Percentiles rank a stretch among this genome's conserved stretches.
phyloP scores from a whole-genome alignment of 768 basidiomycete genomes.

The Termitomyces sp. region DNA sequence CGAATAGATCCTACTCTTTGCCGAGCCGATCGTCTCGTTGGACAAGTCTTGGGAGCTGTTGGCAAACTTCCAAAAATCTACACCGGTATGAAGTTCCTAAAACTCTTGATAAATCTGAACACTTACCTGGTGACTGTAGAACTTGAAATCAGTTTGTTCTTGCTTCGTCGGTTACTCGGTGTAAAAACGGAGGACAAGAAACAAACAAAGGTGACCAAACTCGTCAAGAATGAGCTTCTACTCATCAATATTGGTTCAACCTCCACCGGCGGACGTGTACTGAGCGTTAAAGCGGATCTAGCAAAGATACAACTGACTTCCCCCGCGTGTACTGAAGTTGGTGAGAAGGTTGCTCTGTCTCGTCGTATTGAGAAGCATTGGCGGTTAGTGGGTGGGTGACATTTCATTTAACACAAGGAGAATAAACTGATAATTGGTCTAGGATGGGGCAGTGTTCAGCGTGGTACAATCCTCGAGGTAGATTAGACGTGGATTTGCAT shows the following conservation, averaged over 20 bases:
- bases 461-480: constrained; percentile 78
- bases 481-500: constrained; percentile 36
- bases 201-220: constrained; percentile 91
- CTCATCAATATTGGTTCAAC: constrained; percentile 98
- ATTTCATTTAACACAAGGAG: background rate
- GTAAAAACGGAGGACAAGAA: constrained; percentile 99
- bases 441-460: constrained; percentile 79
- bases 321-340: constrained; percentile 94
- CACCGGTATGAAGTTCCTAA: constrained; percentile 48
- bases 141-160: constrained; percentile 89
- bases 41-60: constrained; percentile 92
- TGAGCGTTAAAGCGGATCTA: constrained; percentile 91
- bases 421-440: background rate
- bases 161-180: constrained; percentile 92
- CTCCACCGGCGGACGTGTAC: constrained; percentile 92
- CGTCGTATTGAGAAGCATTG: constrained; percentile 97
- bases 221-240: constrained; percentile 85
- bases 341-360: constrained; percentile 95
- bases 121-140: constrained; percentile 36
- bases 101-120: background rate
- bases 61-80: constrained; percentile 94
- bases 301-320: constrained; percentile 92
- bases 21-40: constrained; percentile 93
- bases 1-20: constrained; percentile 95
- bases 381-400: constrained; percentile 83